Conservation (phyloP, 495 filamentous ascomycete genomes). For the Clohesyomyces aquaticus region DNA sequence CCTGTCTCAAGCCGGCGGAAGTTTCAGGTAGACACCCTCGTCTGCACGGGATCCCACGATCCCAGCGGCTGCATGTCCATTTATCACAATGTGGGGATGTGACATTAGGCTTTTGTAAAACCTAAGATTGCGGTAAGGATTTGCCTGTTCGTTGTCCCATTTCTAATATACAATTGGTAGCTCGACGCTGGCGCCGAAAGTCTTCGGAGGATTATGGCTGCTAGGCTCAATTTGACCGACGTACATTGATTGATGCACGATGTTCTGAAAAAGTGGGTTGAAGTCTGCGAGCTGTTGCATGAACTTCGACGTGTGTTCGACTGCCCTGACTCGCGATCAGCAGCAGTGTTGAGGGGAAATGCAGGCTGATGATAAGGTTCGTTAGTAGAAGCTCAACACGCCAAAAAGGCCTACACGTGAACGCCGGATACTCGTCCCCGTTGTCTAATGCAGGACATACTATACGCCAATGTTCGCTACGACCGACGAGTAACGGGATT, state of each 20-base stretch:
- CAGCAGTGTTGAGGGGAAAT: background rate
- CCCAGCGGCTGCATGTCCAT: constrained; percentile 9
- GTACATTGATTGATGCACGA: background rate
- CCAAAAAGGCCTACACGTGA: background rate
- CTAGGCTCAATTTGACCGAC: background rate
- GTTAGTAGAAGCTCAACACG: background rate
- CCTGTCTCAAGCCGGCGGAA: constrained; percentile 34
- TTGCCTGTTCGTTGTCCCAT: background rate
- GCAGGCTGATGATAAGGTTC: background rate
- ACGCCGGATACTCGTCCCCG: background rate
- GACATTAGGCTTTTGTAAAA: constrained; percentile 10
- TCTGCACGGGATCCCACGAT: constrained; percentile 22
- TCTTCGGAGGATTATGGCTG: background rate
- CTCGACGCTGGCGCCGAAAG: constrained; percentile 3
- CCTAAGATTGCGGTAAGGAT: background rate
- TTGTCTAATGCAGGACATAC: background rate
- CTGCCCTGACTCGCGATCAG: background rate
- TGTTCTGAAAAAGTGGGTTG: constrained; percentile 3
- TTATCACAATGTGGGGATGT: background rate
- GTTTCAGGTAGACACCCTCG: constrained; percentile 38
- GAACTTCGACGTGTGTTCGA: background rate
- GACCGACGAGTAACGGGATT: too few relatives aligned
- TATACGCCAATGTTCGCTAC: background rate
- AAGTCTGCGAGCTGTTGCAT: constrained; percentile 13
- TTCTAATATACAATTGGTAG: constrained; percentile 10